A percentile compares a stretch with the other conserved stretches of the same genome.
These are phyloP conservation scores for Vitis rotundifolia DNA, from an alignment of 164 flowering plant species.

Conservation along the genomic window DNA sequence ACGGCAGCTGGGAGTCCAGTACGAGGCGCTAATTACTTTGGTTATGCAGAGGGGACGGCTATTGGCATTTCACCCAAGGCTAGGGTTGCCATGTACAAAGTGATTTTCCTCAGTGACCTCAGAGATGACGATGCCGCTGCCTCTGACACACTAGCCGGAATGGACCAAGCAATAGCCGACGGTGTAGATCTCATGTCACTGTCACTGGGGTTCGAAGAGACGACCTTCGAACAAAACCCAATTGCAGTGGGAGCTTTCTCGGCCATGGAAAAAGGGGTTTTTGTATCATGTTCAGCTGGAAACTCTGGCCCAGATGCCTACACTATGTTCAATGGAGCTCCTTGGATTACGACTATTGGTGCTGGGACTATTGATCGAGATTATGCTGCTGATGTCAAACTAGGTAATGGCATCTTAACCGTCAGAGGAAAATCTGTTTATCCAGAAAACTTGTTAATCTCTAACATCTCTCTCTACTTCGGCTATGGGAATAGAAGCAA, in stretches of 20 bases:
- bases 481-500: conserved; percentile 32
- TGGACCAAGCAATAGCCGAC: conserved; percentile 53
- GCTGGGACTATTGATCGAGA: conserved; percentile 36
- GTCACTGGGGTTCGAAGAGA: conserved; percentile 31
- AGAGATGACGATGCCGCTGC: conserved; percentile 15
- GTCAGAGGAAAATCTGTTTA: conserved; percentile 29
- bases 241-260: conserved; percentile 47
- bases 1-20: conserved; percentile 34
- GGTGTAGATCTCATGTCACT: conserved; percentile 47
- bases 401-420: conserved; percentile 22
- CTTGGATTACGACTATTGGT: conserved; percentile 50
- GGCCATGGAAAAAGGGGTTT: conserved; percentile 42
- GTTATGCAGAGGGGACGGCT: conserved; percentile 45
- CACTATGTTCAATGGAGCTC: conserved; percentile 37
- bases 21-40: conserved; percentile 22
- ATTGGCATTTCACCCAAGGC: conserved; percentile 38
- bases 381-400: conserved; percentile 19
- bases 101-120: conserved; percentile 9
- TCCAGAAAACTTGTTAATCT: conserved; percentile 31
- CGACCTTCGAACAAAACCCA: conserved; percentile 20
- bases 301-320: conserved; percentile 27
- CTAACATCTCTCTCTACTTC: conserved; percentile 26
- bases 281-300: conserved; percentile 44
- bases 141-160: conserved; percentile 37
- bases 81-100: conserved; percentile 49